Base-by-base conservation (phyloP, 2,329 filamentous ascomycete genomes). In the Aspergillus quadricinctus region DNA sequence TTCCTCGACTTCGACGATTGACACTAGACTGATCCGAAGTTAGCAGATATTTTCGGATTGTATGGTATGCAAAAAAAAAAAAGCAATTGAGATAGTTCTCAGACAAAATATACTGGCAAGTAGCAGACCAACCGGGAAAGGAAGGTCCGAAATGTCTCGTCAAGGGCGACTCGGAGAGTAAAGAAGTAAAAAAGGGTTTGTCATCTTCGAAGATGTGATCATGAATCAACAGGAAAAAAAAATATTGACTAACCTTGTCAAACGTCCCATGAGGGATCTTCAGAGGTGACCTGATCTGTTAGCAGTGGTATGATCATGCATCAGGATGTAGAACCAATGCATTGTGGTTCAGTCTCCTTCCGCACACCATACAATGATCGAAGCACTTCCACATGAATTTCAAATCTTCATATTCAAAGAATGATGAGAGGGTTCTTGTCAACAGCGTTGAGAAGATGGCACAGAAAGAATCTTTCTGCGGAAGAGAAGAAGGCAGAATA, bases 91-190 rank as follows among this genome's bases (percentile, higher is more conserved):
- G 54, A 54, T 59, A 59, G 64, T 66, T 72, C 70, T 87, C 84
- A 87, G 84, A 85, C 83, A 82, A 81, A 77, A 76, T 77, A 79
- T 86, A 87, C 84, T 87, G 84, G 84, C 84, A 84, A 87, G 84
- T 87, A 86, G 81, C 84, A 85, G 83, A 80, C 79, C 77, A 75
- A 80, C 82, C 79, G 80, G 82, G 80, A 82, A 84, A 74, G 79
- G 80, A 79, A 77, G 75, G 77, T 78, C 83, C 82, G 80, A 72
- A 78, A 75, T 78, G 69, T 81, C 80, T 85, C 82, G 81, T 86
- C 84, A 87, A 78, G 83, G 83, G 79, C 84, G 84, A 86, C 72
- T 87, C 83, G 77, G 83, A 74, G 78, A 77, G 77, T 80, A 82
- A 85, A 85, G 83, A 86, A 86, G 83, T 80, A 77, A 78, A 75